phyloP scores from a whole-genome alignment of 1,284 basidiomycete species.

The Neonothopanus nambi region DNA sequence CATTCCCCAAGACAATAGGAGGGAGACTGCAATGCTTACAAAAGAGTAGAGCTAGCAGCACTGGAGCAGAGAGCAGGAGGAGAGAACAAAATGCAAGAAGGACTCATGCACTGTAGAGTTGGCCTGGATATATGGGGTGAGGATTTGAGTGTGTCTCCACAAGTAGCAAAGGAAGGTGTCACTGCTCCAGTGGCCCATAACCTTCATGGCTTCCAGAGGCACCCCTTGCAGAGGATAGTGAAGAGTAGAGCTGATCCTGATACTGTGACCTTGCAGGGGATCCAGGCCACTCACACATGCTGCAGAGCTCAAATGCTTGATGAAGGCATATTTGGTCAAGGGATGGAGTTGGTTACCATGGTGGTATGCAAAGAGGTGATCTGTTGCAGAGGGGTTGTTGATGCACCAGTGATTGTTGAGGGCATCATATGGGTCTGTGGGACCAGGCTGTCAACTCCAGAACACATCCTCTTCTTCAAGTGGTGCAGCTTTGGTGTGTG shows the following conservation, averaged over 20 bases:
- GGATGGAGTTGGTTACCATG: conserved; percentile 15
- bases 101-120: no score
- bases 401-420: conserved; percentile 29
- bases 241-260: conserved; percentile 39
- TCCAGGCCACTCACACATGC: conserved; percentile 13
- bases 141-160: conserved; percentile 19
- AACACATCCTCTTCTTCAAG: conserved; percentile 25
- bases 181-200: conserved; percentile 22
- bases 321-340: conserved; percentile 30
- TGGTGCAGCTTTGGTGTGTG: conserved; percentile 19
- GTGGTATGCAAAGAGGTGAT: conserved; percentile 29
- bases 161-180: conserved; percentile 22
- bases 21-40: no score
- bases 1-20: no score
- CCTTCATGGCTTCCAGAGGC: conserved; percentile 19
- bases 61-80: no score
- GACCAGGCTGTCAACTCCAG: conserved; percentile 29
- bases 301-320: conserved; percentile 21
- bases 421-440: conserved; percentile 27
- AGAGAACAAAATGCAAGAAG: no score
- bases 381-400: conserved; percentile 26
- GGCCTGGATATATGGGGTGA: conserved; percentile 23
- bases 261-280: conserved; percentile 31
- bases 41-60: no score
- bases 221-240: conserved; percentile 17